These are phyloP conservation scores for Aureobasidium sp. DNA, from an alignment of 2,329 filamentous ascomycete species.

Conservation along the genomic window DNA sequence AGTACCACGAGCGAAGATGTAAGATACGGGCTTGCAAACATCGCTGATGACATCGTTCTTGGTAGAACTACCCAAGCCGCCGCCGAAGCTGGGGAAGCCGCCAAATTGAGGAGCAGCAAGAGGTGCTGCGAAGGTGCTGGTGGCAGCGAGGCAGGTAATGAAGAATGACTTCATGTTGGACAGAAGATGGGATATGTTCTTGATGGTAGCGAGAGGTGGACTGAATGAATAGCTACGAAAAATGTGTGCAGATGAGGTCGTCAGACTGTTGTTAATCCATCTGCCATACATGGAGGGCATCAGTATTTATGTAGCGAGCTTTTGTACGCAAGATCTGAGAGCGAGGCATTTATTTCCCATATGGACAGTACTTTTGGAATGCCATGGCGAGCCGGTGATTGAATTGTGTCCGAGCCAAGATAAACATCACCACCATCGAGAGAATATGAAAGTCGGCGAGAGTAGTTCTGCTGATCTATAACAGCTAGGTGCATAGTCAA, in stretches of 20 bases:
- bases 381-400: neutral
- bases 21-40: slow-evolving; percentile 51
- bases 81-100: neutral
- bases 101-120: slow-evolving; percentile 11
- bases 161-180: slow-evolving; percentile 13
- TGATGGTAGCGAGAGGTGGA: neutral
- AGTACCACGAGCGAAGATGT: slow-evolving; percentile 63
- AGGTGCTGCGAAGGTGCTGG: slow-evolving; percentile 13
- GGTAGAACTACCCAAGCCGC: slow-evolving; percentile 13
- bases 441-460: neutral
- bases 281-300: neutral
- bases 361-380: neutral
- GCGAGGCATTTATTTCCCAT: neutral
- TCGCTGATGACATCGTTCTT: slow-evolving; percentile 26
- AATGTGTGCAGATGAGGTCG: neutral
- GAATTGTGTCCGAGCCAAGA: slow-evolving; percentile 4
- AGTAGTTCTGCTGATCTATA: neutral
- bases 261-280: neutral
- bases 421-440: neutral
- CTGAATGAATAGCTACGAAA: neutral
- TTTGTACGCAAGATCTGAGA: neutral
- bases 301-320: neutral
- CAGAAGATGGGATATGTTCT: neutral
- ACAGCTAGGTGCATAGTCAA: slow-evolving; percentile 16
- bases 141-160: slow-evolving; percentile 14